phyloP scores from a whole-genome alignment of 2,329 filamentous ascomycete genomes.

The Hirsutella thompsonii region DNA sequence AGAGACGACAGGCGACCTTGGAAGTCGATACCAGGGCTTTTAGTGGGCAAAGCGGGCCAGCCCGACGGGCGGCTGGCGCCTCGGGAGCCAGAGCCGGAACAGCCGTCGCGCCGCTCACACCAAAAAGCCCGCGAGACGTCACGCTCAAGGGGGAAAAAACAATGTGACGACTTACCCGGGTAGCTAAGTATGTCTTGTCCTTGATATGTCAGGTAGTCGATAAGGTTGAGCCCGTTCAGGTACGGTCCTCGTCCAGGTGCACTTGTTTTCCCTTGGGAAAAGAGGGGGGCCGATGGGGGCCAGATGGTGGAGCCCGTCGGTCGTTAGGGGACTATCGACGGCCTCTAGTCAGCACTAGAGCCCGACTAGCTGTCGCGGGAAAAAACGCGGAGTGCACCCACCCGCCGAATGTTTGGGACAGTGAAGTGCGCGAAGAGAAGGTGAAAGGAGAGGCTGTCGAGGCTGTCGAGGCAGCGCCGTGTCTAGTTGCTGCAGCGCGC shows the following conservation, averaged over 20 bases:
- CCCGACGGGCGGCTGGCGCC: neutral
- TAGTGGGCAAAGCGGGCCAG: neutral
- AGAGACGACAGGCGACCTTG: neutral
- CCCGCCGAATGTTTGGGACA: neutral
- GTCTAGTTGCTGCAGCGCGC: too few relatives aligned
- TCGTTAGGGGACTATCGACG: slow-evolving; percentile 1
- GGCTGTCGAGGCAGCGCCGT: too few relatives aligned
- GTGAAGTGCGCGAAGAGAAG: too few relatives aligned
- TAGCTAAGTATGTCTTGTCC: neutral
- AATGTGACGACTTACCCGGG: neutral
- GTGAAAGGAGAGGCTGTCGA: too few relatives aligned
- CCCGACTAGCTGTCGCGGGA: neutral
- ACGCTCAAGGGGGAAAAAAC: neutral
- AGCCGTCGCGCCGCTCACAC: neutral
- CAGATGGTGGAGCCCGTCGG: neutral
- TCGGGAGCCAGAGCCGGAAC: neutral
- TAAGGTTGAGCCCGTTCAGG: slow-evolving; percentile 1
- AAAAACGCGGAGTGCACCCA: neutral
- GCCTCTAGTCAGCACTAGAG: slow-evolving; percentile 2
- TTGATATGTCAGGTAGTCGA: neutral
- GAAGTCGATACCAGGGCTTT: too few relatives aligned
- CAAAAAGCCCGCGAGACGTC: neutral
- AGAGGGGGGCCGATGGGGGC: too few relatives aligned
- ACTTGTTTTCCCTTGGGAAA: neutral
- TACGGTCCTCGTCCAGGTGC: neutral